These are phyloP conservation scores for Gossypium stocksii DNA, from an alignment of 345 rosid species.

Conservation along the genomic window DNA sequence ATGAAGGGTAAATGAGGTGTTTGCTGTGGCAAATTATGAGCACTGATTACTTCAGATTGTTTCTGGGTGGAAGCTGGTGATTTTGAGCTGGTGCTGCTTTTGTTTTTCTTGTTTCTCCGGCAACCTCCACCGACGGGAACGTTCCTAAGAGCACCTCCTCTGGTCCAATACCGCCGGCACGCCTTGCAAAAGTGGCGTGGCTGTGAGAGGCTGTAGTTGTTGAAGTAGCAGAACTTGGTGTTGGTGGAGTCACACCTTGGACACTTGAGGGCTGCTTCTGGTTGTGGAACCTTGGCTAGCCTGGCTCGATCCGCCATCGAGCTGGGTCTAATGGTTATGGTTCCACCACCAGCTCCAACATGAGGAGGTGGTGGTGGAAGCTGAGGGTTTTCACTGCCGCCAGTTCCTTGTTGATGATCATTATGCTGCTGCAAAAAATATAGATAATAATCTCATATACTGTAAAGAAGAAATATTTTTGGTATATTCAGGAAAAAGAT, in stretches of 20 bases:
- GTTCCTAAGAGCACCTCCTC: slow-evolving; percentile 65
- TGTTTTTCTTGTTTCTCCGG: slow-evolving; percentile 62
- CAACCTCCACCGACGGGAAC: slow-evolving; percentile 85
- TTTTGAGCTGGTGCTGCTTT: slow-evolving; percentile 35
- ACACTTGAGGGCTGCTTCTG: slow-evolving; percentile 54
- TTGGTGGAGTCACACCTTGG: slow-evolving; percentile 75
- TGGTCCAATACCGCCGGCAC: slow-evolving; percentile 84
- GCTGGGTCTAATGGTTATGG: slow-evolving; percentile 48
- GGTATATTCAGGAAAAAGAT: slow-evolving; percentile 48
- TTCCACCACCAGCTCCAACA: slow-evolving; percentile 32
- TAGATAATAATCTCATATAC: not conserved
- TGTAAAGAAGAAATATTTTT: slow-evolving; percentile 23
- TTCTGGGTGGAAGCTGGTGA: slow-evolving; percentile 29
- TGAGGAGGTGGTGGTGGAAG: slow-evolving; percentile 35
- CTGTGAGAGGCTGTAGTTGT: slow-evolving; percentile 72
- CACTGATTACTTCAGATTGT: slow-evolving; percentile 30
- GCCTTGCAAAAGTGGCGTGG: slow-evolving; percentile 83
- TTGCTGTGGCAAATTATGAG: slow-evolving; percentile 29
- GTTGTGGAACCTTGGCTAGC: slow-evolving; percentile 55
- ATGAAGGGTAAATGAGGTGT: slow-evolving; percentile 47
- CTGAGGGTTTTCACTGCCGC: slow-evolving; percentile 33
- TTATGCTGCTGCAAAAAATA: slow-evolving; percentile 38
- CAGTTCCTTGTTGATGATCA: slow-evolving; percentile 27
- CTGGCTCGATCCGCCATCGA: slow-evolving; percentile 73
- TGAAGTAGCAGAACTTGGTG: slow-evolving; percentile 85